Evolutionary conservation across 2,329 filamentous ascomycete species (phyloP).

Genomic region (Sclerotinia trifoliorum): DNA sequence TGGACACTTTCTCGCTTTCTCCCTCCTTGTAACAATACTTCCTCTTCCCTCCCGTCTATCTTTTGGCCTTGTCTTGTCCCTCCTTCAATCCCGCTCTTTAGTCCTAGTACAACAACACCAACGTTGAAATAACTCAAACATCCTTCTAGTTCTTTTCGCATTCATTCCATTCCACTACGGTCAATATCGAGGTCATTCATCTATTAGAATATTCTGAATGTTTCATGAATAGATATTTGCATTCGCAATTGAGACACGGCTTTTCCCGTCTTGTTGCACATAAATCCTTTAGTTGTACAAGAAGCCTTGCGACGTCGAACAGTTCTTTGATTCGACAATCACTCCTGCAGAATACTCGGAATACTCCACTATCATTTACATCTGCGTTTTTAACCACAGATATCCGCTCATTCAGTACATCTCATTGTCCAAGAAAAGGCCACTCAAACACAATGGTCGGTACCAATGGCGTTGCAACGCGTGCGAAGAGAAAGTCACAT

Average conservation of each 20-base stretch:
- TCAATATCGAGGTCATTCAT: background rate
- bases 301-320: conserved; percentile 24
- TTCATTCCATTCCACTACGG: background rate
- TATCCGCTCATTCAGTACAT: background rate
- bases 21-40: background rate
- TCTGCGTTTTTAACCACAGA: background rate
- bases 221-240: conserved; percentile 39
- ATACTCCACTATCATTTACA: background rate
- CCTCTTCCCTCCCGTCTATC: background rate
- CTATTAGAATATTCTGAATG: conserved; percentile 15
- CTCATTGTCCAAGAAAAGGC: background rate
- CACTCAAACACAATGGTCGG: conserved; percentile 33
- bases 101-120: background rate
- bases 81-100: background rate
- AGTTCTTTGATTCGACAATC: conserved; percentile 11
- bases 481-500: conserved; percentile 39
- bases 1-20: background rate
- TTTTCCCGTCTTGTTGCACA: conserved; percentile 33
- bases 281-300: conserved; percentile 11
- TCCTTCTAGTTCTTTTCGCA: background rate
- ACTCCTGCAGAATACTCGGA: conserved; percentile 11
- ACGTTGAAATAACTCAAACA: conserved; percentile 11
- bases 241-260: conserved; percentile 37
- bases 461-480: conserved; percentile 31
- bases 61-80: background rate